Evolutionary conservation across 1,139 yeast genomes (phyloP).

Genomic region (Eremothecium sinecaudum): DNA sequence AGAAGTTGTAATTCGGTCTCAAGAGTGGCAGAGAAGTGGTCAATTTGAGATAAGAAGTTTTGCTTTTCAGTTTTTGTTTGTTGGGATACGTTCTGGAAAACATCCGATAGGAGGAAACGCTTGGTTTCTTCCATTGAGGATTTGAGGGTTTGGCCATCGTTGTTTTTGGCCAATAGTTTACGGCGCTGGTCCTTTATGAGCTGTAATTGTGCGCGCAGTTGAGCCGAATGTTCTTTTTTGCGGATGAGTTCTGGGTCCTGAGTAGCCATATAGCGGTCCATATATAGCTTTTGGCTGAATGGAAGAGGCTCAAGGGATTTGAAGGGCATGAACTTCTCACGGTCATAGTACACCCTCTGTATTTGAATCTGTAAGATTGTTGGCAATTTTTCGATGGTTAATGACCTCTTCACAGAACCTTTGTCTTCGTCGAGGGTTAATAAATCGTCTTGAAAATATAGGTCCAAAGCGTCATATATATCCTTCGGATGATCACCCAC

Average conservation of each 20-base stretch:
- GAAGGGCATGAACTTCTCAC: slow-evolving; percentile 61
- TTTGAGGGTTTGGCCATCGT: slow-evolving; percentile 39
- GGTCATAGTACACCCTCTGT: slow-evolving; percentile 85
- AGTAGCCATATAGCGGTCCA: slow-evolving; percentile 81
- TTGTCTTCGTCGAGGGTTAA: slow-evolving; percentile 53
- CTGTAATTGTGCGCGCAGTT: slow-evolving; percentile 52
- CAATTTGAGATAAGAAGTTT: slow-evolving; percentile 29
- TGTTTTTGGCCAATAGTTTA: slow-evolving; percentile 37
- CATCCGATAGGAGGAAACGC: slow-evolving; percentile 42
- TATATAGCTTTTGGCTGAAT: slow-evolving; percentile 63
- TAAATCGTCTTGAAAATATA: slow-evolving; percentile 66
- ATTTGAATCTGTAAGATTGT: slow-evolving; percentile 82
- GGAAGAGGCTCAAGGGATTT: slow-evolving; percentile 78
- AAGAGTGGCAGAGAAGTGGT: slow-evolving; percentile 24
- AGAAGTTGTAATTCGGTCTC: slow-evolving; percentile 35
- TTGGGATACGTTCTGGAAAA: slow-evolving; percentile 28
- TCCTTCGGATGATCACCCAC: slow-evolving; percentile 82
- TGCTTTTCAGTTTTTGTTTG: slow-evolving; percentile 31
- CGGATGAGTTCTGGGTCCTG: slow-evolving; percentile 44
- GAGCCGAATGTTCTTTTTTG: slow-evolving; percentile 50
- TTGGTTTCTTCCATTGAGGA: slow-evolving; percentile 48
- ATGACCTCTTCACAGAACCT: slow-evolving; percentile 63
- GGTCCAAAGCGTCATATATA: slow-evolving; percentile 83
- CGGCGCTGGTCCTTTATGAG: slow-evolving; percentile 38
- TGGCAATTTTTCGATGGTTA: slow-evolving; percentile 66